phyloP scores from a whole-genome alignment of 2,329 filamentous ascomycete species.

The Arthroderma uncinatum region DNA sequence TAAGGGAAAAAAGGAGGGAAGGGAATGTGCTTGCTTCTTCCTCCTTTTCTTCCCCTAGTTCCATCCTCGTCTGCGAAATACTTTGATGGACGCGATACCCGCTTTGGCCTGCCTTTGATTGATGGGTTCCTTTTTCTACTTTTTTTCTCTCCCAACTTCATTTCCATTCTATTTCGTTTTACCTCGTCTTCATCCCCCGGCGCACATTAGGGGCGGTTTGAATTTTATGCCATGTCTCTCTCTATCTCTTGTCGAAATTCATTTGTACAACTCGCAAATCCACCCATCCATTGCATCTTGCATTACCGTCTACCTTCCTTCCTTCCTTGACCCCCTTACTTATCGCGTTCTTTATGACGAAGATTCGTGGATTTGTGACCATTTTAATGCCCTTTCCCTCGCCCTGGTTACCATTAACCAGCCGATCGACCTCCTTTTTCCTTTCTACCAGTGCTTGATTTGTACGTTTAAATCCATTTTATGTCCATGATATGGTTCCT shows the following conservation, averaged over 20 bases:
- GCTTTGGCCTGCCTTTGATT: neutral
- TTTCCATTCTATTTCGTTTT: neutral
- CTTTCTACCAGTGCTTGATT: neutral
- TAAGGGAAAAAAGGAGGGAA: neutral
- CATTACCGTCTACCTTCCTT: neutral
- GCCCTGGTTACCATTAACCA: too few species aligned
- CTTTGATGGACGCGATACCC: constrained; percentile 5
- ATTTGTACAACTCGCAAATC: neutral
- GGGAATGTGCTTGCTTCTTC: neutral
- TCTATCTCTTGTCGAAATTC: neutral
- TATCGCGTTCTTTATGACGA: too few species aligned
- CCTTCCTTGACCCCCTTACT: neutral
- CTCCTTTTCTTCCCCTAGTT: neutral
- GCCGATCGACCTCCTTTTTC: too few species aligned
- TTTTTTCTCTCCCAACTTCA: neutral
- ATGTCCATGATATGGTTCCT: neutral
- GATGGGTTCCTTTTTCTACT: neutral
- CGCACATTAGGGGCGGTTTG: too few species aligned
- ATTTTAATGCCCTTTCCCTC: neutral
- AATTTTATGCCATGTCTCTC: neutral
- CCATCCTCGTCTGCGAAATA: neutral
- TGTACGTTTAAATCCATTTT: neutral
- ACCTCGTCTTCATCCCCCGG: neutral
- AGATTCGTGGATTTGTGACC: too few species aligned
- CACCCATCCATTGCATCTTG: neutral